Evolutionary conservation across 225 moss, liverwort and hornwort species (phyloP).

Genomic region (Bryoerythrophyllum caledonicum): DNA sequence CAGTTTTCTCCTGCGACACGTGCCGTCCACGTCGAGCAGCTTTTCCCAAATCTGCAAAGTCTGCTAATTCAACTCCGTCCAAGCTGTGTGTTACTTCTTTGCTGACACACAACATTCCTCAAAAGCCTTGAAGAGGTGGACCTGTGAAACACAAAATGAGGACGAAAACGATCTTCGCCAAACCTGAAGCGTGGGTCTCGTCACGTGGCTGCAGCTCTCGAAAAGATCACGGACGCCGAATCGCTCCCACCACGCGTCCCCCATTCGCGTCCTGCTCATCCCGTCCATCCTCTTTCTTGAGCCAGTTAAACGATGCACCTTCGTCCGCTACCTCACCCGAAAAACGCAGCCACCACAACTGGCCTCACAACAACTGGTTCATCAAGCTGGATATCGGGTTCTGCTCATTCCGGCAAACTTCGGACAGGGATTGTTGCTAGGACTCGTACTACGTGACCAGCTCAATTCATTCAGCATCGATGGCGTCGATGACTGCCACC

Average conservation of each 20-base stretch:
- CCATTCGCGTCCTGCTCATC: neutral
- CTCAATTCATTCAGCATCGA: neutral
- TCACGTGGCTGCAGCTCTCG: constrained; percentile 2
- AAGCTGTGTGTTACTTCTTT: too few relatives aligned
- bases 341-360: neutral
- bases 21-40: neutral
- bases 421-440: too few relatives aligned
- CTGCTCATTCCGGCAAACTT: neutral
- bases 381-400: too few relatives aligned
- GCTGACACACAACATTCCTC: neutral
- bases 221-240: neutral
- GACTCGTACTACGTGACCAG: neutral
- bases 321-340: neutral
- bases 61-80: neutral
- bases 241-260: neutral
- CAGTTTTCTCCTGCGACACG: neutral
- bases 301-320: neutral
- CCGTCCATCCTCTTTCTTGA: neutral
- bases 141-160: neutral
- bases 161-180: too few relatives aligned
- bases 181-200: neutral
- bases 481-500: neutral
- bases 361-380: neutral
- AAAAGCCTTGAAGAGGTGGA: neutral
- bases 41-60: neutral